phyloP scores from a whole-genome alignment of 2,329 filamentous ascomycete genomes.

The Colletotrichum plurivorum region DNA sequence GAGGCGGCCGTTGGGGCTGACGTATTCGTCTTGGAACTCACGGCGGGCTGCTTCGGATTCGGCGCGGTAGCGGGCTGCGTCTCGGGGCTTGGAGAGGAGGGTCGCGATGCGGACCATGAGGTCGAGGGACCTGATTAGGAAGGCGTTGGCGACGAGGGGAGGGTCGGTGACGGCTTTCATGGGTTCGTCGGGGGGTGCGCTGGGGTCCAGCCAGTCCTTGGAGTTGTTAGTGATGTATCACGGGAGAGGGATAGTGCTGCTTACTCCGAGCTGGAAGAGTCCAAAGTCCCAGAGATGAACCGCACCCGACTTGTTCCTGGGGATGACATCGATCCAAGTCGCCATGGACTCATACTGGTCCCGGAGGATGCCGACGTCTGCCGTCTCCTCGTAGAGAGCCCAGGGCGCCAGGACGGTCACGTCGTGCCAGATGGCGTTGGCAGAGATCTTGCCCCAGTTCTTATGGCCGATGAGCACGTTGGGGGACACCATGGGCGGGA shows the following conservation, averaged over 20 bases:
- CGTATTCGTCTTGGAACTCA: conserved; percentile 45
- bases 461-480: conserved; percentile 42
- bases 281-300: conserved; percentile 24
- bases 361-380: not conserved
- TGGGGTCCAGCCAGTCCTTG: conserved; percentile 50
- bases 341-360: conserved; percentile 31
- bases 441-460: conserved; percentile 36
- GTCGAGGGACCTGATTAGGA: conserved; percentile 43
- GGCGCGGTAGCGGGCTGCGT: not conserved
- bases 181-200: conserved; percentile 47
- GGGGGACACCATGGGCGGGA: conserved; percentile 50
- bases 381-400: conserved; percentile 28
- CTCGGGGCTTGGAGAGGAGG: conserved; percentile 6
- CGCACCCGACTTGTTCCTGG: conserved; percentile 14
- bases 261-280: conserved; percentile 19
- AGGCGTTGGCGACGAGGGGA: conserved; percentile 49
- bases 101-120: not conserved
- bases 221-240: not conserved
- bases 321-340: not conserved
- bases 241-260: accelerated
- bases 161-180: conserved; percentile 47
- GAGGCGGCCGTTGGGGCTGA: conserved; percentile 37
- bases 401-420: conserved; percentile 30
- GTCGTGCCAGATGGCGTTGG: conserved; percentile 40
- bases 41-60: conserved; percentile 2